phyloP scores from a whole-genome alignment of 768 basidiomycete species.

The Tricholoma furcatifolium region DNA sequence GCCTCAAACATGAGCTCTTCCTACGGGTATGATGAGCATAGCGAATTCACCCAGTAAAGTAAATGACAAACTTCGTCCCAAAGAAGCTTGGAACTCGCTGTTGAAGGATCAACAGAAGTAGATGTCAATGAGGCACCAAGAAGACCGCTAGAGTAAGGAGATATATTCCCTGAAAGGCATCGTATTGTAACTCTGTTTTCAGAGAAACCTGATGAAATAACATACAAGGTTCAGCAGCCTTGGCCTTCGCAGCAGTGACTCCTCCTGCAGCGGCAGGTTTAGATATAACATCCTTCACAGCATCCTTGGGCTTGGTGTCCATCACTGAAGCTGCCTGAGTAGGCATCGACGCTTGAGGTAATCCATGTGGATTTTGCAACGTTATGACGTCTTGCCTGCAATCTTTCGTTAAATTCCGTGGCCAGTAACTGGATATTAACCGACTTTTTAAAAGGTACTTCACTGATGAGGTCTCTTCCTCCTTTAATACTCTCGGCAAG shows the following conservation, averaged over 20 bases:
- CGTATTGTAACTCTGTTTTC: neutral
- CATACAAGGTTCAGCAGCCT: slow-evolving; percentile 68
- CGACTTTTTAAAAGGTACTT: slow-evolving; percentile 83
- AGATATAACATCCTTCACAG: slow-evolving; percentile 30
- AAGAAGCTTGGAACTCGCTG: slow-evolving; percentile 71
- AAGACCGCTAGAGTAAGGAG: slow-evolving; percentile 87
- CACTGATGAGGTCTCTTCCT: slow-evolving; percentile 82
- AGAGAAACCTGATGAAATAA: neutral
- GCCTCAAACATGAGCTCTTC: slow-evolving; percentile 99
- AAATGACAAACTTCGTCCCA: slow-evolving; percentile 78
- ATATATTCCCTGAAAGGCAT: slow-evolving; percentile 75
- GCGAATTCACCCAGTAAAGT: neutral
- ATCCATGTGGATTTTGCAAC: slow-evolving; percentile 86
- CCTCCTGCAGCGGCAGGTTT: slow-evolving; percentile 33
- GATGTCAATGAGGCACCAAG: slow-evolving; percentile 94
- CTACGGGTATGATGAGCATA: slow-evolving; percentile 28
- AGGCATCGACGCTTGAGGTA: slow-evolving; percentile 55
- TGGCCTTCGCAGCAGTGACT: slow-evolving; percentile 43
- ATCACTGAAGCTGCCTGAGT: slow-evolving; percentile 27
- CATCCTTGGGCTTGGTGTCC: slow-evolving; percentile 22
- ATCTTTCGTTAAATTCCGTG: slow-evolving; percentile 7
- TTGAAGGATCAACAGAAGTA: slow-evolving; percentile 81
- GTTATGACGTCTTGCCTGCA: slow-evolving; percentile 86
- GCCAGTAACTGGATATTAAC: slow-evolving; percentile 12
- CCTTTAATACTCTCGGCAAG: slow-evolving; percentile 88